Percentiles rank a stretch among this genome's conserved stretches.
Evolutionary conservation across 352 stramenopile genomes (phyloP).

Genomic region (Phytophthora fragariae): DNA sequence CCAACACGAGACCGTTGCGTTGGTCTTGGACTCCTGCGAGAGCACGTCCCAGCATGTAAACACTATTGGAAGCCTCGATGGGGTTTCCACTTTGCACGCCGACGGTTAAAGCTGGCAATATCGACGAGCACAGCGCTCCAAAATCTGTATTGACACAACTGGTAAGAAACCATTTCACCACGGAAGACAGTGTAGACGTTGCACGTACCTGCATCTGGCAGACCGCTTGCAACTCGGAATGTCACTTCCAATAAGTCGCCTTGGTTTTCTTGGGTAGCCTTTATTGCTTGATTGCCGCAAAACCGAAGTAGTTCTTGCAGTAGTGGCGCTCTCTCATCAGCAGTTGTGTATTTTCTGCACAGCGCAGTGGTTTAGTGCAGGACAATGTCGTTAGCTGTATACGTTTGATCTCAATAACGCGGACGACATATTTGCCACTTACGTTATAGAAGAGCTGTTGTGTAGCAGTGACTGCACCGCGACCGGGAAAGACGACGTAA

Average conservation of each 20-base stretch:
- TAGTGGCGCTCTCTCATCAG: slow-evolving; percentile 57
- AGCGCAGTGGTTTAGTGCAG: background rate
- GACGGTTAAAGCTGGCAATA: slow-evolving; percentile 46
- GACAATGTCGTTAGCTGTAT: background rate
- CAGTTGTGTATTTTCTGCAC: slow-evolving; percentile 67
- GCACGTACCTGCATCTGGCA: slow-evolving; percentile 55
- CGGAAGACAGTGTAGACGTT: background rate
- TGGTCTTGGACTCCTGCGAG: slow-evolving; percentile 53
- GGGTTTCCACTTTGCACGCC: slow-evolving; percentile 43
- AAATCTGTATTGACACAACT: slow-evolving; percentile 49
- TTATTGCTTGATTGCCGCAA: slow-evolving; percentile 25
- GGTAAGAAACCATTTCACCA: slow-evolving; percentile 10
- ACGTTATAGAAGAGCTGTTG: slow-evolving; percentile 65
- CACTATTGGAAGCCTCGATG: slow-evolving; percentile 34
- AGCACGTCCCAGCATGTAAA: slow-evolving; percentile 65
- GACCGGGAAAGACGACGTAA: slow-evolving; percentile 48
- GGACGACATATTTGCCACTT: slow-evolving; percentile 1
- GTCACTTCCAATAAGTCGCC: slow-evolving; percentile 73
- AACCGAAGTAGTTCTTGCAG: slow-evolving; percentile 43
- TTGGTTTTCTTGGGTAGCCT: slow-evolving; percentile 29
- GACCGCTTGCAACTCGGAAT: slow-evolving; percentile 57
- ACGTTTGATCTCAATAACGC: background rate
- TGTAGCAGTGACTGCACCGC: slow-evolving; percentile 60
- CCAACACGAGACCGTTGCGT: slow-evolving; percentile 37
- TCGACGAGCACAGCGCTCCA: slow-evolving; percentile 53